Evolutionary conservation across 352 stramenopile species (phyloP).

Genomic region (Phytophthora litchii): DNA sequence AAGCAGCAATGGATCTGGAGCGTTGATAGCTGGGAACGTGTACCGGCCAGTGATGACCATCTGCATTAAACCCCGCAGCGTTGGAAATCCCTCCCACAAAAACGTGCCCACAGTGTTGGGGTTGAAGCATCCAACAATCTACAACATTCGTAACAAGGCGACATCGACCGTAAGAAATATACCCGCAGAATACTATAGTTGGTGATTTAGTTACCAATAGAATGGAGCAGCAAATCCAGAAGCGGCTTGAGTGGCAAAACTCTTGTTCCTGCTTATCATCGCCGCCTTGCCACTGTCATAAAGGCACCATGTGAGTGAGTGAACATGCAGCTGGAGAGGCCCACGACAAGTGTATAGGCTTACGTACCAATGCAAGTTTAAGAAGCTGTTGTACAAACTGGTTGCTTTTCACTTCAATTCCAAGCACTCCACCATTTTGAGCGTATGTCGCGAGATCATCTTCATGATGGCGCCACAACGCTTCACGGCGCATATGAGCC

Average conservation of each 20-base stretch:
- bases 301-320: conserved; percentile 16
- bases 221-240: conserved; percentile 87
- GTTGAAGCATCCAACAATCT: conserved; percentile 74
- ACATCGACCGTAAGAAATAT: neutral
- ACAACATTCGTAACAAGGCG: neutral
- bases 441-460: conserved; percentile 63
- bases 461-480: conserved; percentile 61
- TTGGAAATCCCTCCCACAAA: conserved; percentile 78
- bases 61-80: conserved; percentile 81
- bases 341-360: neutral
- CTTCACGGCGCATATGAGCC: conserved; percentile 76
- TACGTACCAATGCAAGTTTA: conserved; percentile 61
- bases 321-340: neutral
- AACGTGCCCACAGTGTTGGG: conserved; percentile 77
- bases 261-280: conserved; percentile 72
- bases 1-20: conserved; percentile 62
- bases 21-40: conserved; percentile 65
- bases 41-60: conserved; percentile 86
- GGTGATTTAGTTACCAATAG: conserved; percentile 56
- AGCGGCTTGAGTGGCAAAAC: conserved; percentile 80
- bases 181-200: neutral
- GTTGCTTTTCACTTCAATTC: conserved; percentile 63
- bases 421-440: conserved; percentile 67
- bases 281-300: conserved; percentile 46
- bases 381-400: conserved; percentile 68